Conservation (phyloP, 2,329 filamentous ascomycete species). For the Aspergillus terreus region DNA sequence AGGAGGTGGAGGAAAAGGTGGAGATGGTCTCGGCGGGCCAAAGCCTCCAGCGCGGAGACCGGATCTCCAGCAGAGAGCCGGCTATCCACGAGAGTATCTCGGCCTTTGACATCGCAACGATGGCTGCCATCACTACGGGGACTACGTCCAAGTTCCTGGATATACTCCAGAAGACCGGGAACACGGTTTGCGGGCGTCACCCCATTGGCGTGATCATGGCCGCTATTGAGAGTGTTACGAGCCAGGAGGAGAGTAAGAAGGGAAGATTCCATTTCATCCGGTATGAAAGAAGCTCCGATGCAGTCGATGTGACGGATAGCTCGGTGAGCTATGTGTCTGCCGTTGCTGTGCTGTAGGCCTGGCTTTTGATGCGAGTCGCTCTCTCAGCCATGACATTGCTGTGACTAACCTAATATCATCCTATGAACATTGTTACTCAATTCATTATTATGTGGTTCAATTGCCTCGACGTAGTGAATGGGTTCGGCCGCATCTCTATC, state of each 20-base stretch:
- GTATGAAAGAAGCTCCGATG: conserved; percentile 82
- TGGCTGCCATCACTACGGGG: conserved; percentile 78
- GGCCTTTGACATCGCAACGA: conserved; percentile 73
- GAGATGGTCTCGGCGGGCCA: conserved; percentile 27
- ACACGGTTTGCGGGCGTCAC: conserved; percentile 92
- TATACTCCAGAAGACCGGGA: conserved; percentile 68
- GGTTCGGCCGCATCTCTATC: no score
- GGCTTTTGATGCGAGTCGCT: background rate
- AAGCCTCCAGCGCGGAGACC: conserved; percentile 27
- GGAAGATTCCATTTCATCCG: conserved; percentile 72
- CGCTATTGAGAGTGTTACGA: conserved; percentile 64
- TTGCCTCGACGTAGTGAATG: no score
- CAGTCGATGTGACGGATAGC: conserved; percentile 63
- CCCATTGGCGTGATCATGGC: conserved; percentile 93
- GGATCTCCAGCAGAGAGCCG: conserved; percentile 34
- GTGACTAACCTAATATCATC: no score
- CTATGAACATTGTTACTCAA: no score
- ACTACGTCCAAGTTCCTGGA: conserved; percentile 66
- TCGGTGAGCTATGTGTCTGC: conserved; percentile 96
- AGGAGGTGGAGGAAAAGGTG: conserved; percentile 25
- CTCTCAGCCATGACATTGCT: no score
- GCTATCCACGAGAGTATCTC: conserved; percentile 82
- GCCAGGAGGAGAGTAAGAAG: conserved; percentile 36
- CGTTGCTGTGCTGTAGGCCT: conserved; percentile 66
- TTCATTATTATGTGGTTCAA: no score